phyloP scores from a whole-genome alignment of 441 rosid genomes.

The Breynia disticha region DNA sequence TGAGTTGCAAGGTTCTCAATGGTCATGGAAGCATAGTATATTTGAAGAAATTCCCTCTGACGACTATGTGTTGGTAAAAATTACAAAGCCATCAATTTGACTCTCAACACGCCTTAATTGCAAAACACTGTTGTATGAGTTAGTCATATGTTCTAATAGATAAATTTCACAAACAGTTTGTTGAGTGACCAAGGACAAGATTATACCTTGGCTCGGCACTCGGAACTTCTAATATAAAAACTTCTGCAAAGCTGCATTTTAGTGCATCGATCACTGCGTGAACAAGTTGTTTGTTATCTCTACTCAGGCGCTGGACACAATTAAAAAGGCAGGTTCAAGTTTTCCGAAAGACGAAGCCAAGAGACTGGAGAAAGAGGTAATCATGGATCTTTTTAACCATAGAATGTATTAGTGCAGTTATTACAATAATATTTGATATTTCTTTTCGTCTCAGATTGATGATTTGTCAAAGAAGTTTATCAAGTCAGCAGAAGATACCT shows the following conservation, averaged over 20 bases:
- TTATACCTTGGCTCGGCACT: background rate
- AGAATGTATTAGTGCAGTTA: background rate
- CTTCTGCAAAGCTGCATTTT: background rate
- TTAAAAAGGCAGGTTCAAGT: constrained; percentile 64
- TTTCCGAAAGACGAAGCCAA: constrained; percentile 75
- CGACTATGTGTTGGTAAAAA: too few relatives aligned
- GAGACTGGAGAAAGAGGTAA: constrained; percentile 87
- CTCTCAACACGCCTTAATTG: too few relatives aligned
- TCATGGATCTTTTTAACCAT: background rate
- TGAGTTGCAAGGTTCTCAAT: too few relatives aligned
- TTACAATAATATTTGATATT: constrained; percentile 1
- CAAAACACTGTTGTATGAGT: too few relatives aligned
- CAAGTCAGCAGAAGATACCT: constrained; percentile 75
- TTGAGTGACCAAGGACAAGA: too few relatives aligned
- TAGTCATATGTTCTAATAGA: too few relatives aligned
- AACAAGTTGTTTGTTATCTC: background rate
- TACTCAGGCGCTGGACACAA: constrained; percentile 66
- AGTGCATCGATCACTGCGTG: background rate
- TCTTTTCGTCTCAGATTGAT: constrained; percentile 42
- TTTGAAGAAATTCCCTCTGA: too few relatives aligned
- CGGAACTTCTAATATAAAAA: background rate
- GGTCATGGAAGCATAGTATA: too few relatives aligned
- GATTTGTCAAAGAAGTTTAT: constrained; percentile 71
- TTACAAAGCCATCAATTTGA: too few relatives aligned
- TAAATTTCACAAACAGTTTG: too few relatives aligned